These are phyloP conservation scores for Suhomyces emberorum DNA, from an alignment of 805 yeast genomes.

Conservation along the genomic window DNA sequence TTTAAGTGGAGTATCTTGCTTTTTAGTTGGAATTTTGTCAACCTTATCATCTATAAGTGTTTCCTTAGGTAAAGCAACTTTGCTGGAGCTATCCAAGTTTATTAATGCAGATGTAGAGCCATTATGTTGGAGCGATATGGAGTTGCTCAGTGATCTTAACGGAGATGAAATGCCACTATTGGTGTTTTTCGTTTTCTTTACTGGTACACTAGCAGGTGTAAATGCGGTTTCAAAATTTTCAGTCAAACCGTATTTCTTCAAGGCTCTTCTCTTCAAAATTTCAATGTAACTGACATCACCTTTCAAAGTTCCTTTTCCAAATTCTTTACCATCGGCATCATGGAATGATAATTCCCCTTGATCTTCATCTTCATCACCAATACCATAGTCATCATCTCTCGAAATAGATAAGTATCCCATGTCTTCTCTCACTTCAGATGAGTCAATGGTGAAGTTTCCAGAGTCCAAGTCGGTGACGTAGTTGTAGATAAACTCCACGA, in stretches of 20 bases:
- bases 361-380: constrained; percentile 46
- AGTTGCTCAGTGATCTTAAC: constrained; percentile 12
- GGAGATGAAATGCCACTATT: constrained; percentile 10
- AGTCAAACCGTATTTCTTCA: constrained; percentile 37
- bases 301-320: constrained; percentile 22
- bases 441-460: constrained; percentile 40
- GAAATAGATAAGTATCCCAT: constrained; percentile 36
- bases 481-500: constrained; percentile 39
- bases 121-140: constrained; percentile 8
- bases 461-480: constrained; percentile 39
- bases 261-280: constrained; percentile 40
- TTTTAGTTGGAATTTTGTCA: no score
- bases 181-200: constrained; percentile 6
- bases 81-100: constrained; percentile 24
- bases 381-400: constrained; percentile 39
- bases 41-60: constrained; percentile 35
- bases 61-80: constrained; percentile 37
- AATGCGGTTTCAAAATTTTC: constrained; percentile 37
- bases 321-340: constrained; percentile 37
- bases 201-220: constrained; percentile 28
- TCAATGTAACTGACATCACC: constrained; percentile 38
- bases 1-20: no score
- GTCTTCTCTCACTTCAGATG: constrained; percentile 26
- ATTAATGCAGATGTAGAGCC: constrained; percentile 17
- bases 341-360: constrained; percentile 40